Conservation (phyloP, 2,329 filamentous ascomycete genomes). For the Ceratocystiopsis minuta region DNA sequence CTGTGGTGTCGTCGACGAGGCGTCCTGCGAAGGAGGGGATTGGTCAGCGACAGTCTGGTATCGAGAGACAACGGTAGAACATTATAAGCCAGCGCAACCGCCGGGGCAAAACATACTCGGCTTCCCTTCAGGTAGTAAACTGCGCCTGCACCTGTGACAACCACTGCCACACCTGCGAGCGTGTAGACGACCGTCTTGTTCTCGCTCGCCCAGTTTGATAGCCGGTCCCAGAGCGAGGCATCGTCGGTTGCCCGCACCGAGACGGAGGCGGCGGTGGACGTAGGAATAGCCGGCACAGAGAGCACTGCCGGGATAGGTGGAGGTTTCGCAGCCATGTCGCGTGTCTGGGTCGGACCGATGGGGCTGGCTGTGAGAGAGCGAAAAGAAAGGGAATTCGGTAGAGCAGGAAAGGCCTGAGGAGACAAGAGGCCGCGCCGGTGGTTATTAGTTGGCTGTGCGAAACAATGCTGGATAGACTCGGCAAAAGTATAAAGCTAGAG, state of each 20-base stretch:
- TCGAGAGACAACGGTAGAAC: not conserved
- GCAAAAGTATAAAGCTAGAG: too few species aligned
- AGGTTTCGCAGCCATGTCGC: too few species aligned
- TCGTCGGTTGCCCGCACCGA: constrained; percentile 30
- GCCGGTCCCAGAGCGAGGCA: constrained; percentile 69
- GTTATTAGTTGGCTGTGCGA: too few species aligned
- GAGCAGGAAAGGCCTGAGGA: too few species aligned
- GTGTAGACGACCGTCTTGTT: constrained; percentile 94
- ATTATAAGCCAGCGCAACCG: too few species aligned
- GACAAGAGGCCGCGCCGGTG: too few species aligned
- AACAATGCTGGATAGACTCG: too few species aligned
- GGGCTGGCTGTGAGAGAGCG: too few species aligned
- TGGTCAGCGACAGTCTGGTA: not conserved
- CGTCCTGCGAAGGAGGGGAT: not conserved
- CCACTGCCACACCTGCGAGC: constrained; percentile 81
- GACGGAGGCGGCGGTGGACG: constrained; percentile 17
- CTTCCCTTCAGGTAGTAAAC: constrained; percentile 70
- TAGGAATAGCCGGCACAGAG: too few species aligned
- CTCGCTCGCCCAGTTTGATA: constrained; percentile 83
- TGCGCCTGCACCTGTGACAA: constrained; percentile 77
- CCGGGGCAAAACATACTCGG: constrained; percentile 26
- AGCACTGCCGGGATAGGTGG: too few species aligned
- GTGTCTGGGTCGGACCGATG: too few species aligned
- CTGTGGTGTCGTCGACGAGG: constrained; percentile 30
- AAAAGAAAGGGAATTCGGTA: too few species aligned